phyloP scores from a whole-genome alignment of 805 yeast genomes.

The Cyberlindnera veronae region DNA sequence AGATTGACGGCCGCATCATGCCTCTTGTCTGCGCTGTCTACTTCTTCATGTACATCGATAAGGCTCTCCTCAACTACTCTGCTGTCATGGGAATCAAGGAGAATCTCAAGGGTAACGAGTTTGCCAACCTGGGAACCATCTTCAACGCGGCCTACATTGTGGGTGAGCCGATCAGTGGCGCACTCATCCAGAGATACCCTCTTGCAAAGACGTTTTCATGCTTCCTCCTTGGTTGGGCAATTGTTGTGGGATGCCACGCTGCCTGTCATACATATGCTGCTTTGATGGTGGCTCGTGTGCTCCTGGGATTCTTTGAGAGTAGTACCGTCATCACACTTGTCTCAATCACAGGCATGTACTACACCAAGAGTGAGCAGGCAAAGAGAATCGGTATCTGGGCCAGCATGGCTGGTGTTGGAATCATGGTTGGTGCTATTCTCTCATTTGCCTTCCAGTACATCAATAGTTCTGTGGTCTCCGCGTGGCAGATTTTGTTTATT shows the following conservation, averaged over 20 bases:
- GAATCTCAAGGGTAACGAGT: constrained; percentile 44
- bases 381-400: constrained; percentile 52
- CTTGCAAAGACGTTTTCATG: constrained; percentile 45
- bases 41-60: constrained; percentile 54
- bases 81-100: constrained; percentile 61
- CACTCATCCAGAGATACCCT: constrained; percentile 47
- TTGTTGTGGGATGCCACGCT: constrained; percentile 43
- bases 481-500: constrained; percentile 58
- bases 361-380: constrained; percentile 48
- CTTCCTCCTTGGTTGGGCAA: constrained; percentile 49
- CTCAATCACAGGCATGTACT: constrained; percentile 57
- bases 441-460: constrained; percentile 53
- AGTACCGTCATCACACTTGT: constrained; percentile 53
- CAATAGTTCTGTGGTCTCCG: constrained; percentile 33
- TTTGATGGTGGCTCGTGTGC: constrained; percentile 47
- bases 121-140: constrained; percentile 49
- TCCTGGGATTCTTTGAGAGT: constrained; percentile 50
- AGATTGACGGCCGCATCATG: constrained; percentile 16
- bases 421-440: constrained; percentile 41
- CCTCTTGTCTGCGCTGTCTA: constrained; percentile 45
- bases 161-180: constrained; percentile 46
- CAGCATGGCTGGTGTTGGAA: constrained; percentile 48
- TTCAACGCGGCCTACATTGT: constrained; percentile 48
- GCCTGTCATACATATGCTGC: constrained; percentile 49
- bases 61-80: constrained; percentile 52